Base-by-base conservation (phyloP, 169 alveolate species). In the Cryptosporidium ryanae region DNA sequence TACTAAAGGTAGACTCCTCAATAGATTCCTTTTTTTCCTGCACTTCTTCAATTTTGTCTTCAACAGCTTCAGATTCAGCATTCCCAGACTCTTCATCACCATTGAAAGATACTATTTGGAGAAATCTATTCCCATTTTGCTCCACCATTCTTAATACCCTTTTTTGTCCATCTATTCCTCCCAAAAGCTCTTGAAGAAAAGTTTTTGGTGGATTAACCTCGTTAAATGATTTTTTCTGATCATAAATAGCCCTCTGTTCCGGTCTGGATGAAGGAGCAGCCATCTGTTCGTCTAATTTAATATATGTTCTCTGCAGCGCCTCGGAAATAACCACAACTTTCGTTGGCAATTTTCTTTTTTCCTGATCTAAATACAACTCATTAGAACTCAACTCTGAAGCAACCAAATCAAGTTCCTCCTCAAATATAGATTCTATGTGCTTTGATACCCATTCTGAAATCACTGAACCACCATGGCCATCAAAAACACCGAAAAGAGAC, bases 401-500 rank as follows among this genome's bases (percentile, higher is more conserved):
- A 54, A 61, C 70, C 15, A 49, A 1, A 44, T 64, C 82, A 2
- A 84, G 64, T 61, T 84, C 83, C 6, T 55, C 66, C 61, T 84
- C 82, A 54, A 93, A 91, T 8, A 94, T 81, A 49, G 90, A 64
- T 46, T 93, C 90, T 64, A 96, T 95, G 84, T 96, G 93, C 81
- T 92, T 95, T 38, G 97, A 91, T 4, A 94, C 97, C 94, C 97
- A 97, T 59, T 92, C 66, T 44, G 99, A 94, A 17, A 98, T 99
- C 84, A 96, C 97, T 34, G 95, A 93, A 18, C 99, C 99, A 34
- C 99, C 99, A 82, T 98, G 99, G 10, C 99, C 99, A 92, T 98
- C 99, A 91, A 96, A 98, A 18, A 98, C 99, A 32, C 99, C 99
- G 83, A 96, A 97, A 21, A 96, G 52, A 10, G 95, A 90, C 48